Base-by-base conservation (phyloP, 2,329 filamentous ascomycete species). In the Cucurbitaria berberidis region DNA sequence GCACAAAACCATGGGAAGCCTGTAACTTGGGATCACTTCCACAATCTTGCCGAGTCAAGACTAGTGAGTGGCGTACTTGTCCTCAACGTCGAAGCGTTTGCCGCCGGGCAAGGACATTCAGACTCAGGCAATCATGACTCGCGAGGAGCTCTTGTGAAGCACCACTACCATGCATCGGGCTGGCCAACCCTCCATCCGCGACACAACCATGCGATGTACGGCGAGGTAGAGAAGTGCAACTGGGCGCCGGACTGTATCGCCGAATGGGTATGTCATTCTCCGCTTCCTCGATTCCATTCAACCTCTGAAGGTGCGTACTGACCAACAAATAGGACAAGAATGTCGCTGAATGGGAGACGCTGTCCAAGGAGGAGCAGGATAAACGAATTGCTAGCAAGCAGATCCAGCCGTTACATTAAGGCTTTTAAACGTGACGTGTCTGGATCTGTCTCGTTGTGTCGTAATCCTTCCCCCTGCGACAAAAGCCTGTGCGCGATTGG, bases 111-210 rank as follows among this genome's bases (percentile, higher is more conserved):
- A 70, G 88, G 88, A 11, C 88, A 90, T 71, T 90, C 87, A 0
- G 84, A 90, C 67, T 89, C 86, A 0, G 87, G 87, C 13, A 89
- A 87, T 64, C 88, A 90, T 71, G 82, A 87, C 45, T 81, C 86
- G 1, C 80, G 86, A 45, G 81, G 81, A 18, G 88, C 88, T 1
- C 77, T 90, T 1, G 87, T 90, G 21, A 88, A 86, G 71, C 88
- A 91, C 68, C 87, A 90, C 71, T 91, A 89, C 65, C 88, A 90
- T 70, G 88, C 88, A 0, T 90, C 87, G 1, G 83, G 85, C 53
- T 90, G 88, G 88, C 88, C 87, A 2, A 83, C 81, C 46, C 78
- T 79, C 2, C 88, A 90, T 67, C 86, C 85, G 1, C 80, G 88
- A 26, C 88, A 82, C 74, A 86, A 79, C 41, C 88, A 90, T 68